phyloP scores from a whole-genome alignment of 1,284 basidiomycete species.

The Abortiporus biennis region DNA sequence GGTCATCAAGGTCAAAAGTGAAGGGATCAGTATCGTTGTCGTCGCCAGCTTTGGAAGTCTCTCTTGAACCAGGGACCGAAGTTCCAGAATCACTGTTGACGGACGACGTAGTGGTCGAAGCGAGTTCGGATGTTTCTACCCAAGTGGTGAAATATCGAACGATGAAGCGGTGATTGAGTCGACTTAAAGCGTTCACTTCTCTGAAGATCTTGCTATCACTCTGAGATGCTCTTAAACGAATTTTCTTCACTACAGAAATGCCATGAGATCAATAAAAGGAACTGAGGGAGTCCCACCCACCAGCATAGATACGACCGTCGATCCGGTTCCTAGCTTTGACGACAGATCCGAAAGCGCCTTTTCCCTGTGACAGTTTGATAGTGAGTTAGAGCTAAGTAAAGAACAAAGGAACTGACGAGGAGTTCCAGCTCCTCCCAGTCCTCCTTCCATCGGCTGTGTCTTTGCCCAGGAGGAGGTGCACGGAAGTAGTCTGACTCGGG shows the following conservation, averaged over 20 bases:
- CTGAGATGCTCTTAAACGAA: constrained; percentile 74
- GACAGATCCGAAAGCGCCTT: constrained; percentile 90
- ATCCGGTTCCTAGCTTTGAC: constrained; percentile 90
- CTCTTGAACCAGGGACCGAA: constrained; percentile 36
- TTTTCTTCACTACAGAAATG: constrained; percentile 70
- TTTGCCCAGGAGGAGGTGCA: constrained; percentile 29
- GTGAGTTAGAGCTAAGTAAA: neutral
- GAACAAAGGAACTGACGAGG: constrained; percentile 37
- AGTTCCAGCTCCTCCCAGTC: constrained; percentile 82
- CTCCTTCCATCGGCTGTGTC: constrained; percentile 75
- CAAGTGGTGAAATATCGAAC: constrained; percentile 88
- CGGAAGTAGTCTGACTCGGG: constrained; percentile 60
- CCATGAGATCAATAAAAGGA: neutral
- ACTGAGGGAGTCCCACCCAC: constrained; percentile 27
- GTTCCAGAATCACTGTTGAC: constrained; percentile 33
- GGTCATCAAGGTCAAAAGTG: constrained; percentile 53
- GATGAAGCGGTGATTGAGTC: constrained; percentile 85
- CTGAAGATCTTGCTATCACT: constrained; percentile 86
- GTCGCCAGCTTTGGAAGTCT: constrained; percentile 9
- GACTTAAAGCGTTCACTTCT: constrained; percentile 86
- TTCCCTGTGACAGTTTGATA: constrained; percentile 49
- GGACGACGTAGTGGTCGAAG: constrained; percentile 41
- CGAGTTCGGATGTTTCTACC: constrained; percentile 61
- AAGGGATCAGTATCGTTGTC: constrained; percentile 36
- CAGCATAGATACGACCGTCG: constrained; percentile 67